Conservation (phyloP, 306 rosid genomes). For the Carpinus fangiana region DNA sequence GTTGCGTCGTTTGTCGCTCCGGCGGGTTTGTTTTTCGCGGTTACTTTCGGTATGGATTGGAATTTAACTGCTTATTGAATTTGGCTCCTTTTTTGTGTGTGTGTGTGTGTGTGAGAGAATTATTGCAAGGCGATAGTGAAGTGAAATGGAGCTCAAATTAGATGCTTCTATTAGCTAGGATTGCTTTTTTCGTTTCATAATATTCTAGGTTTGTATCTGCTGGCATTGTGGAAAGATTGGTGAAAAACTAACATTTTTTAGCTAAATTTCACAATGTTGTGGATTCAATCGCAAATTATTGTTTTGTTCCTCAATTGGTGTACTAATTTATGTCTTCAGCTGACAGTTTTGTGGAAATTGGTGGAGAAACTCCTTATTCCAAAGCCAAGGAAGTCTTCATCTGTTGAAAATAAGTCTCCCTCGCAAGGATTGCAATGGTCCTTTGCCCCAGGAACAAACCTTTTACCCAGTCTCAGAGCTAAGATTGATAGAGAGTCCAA, state of each 20-base stretch:
- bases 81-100: not conserved
- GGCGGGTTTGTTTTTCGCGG: conserved; percentile 56
- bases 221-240: not conserved
- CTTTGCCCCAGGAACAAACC: conserved; percentile 69
- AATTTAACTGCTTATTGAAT: conserved; percentile 1
- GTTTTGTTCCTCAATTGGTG: conserved; percentile 35
- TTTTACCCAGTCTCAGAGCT: conserved; percentile 66
- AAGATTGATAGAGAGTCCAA: conserved; percentile 84
- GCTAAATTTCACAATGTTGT: not conserved
- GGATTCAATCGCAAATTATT: conserved; percentile 16
- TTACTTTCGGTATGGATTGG: conserved; percentile 64
- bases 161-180: not conserved
- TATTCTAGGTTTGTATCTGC: not conserved
- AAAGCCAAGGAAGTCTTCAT: conserved; percentile 46
- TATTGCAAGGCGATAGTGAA: not conserved
- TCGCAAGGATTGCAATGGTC: conserved; percentile 80
- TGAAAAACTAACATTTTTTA: not conserved
- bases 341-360: conserved; percentile 96
- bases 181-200: not conserved
- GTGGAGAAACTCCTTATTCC: conserved; percentile 76
- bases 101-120: not conserved
- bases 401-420: conserved; percentile 49
- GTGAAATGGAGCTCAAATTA: not conserved
- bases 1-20: conserved; percentile 60
- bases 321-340: conserved; percentile 73